phyloP scores from a whole-genome alignment of 2,329 filamentous ascomycete species.

The Berkeleyomyces rouxiae region DNA sequence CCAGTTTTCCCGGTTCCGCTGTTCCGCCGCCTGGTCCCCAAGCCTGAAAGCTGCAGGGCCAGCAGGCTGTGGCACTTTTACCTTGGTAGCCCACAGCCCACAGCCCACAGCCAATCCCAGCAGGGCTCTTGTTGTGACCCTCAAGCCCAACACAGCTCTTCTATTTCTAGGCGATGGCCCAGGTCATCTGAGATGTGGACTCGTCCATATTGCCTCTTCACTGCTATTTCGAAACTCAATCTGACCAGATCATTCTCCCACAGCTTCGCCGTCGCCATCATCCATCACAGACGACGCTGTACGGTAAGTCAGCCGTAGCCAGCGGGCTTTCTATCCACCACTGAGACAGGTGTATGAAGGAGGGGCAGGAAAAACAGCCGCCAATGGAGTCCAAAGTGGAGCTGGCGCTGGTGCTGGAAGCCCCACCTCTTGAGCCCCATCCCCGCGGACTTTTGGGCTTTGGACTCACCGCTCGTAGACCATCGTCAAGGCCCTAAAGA shows the following conservation, averaged over 20 bases:
- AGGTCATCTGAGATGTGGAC: conserved; percentile 4
- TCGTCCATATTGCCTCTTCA: not conserved
- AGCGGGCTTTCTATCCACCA: not conserved
- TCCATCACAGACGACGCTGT: not conserved
- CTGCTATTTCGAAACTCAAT: conserved; percentile 1
- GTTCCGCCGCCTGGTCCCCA: not conserved
- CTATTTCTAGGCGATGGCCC: not conserved
- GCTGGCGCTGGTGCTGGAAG: not conserved
- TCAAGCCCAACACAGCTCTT: not conserved
- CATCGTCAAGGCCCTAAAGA: not conserved
- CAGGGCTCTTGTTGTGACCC: not conserved
- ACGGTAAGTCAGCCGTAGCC: not conserved
- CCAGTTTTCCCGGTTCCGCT: not conserved
- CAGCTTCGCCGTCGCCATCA: not conserved
- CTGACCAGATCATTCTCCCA: not conserved
- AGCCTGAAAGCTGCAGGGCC: not conserved
- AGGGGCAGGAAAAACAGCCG: not conserved
- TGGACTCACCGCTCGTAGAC: not conserved
- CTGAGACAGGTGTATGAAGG: not conserved
- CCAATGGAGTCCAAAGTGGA: not conserved
- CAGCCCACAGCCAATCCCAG: not conserved
- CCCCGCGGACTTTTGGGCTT: not conserved
- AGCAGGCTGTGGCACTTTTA: not conserved
- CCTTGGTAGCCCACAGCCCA: not conserved
- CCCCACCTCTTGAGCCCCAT: not conserved